Evolutionary conservation across 2,329 filamentous ascomycete species (phyloP), one percentile per base, ranked within the genome.

Genomic region (Stachybotrys chlorohalonatus): DNA sequence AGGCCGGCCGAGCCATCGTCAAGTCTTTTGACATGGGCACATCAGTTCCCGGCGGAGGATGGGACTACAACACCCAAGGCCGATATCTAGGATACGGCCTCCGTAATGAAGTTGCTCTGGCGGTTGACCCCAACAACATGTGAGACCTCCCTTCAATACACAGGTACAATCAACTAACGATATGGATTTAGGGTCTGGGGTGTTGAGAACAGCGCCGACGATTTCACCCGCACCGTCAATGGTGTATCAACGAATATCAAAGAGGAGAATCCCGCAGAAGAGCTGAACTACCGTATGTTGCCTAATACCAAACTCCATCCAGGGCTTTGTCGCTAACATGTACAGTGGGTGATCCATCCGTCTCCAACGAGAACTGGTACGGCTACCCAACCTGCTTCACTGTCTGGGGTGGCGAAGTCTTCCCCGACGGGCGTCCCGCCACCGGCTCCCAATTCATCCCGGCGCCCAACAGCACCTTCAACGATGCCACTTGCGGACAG

Each of bases 341-440:
- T 32, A 8, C 31, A 68, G 66, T 68, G 24, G 66, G 66, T 7
- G 62, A 67, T 45, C 65, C 65, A 11, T 60, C 63, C 11, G 58
- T 60, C 31, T 57, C 57, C 16, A 67, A 67, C 46, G 61, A 64
- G 47, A 53, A 62, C 36, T 69, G 66, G 66, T 82, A 79, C 66
- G 84, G 84, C 50, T 87, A 86, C 63, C 84, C 84, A 7, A 75
- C 73, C 45, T 85, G 82, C 69, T 82, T 77, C 62, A 70, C 81
- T 2, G 79, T 77, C 7, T 84, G 81, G 79, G 69, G 76, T 47
- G 69, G 75, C 2, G 32, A 53, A 3, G 49, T 52, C 36, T 60
- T 62, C 47, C 58, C 64, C 7, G 67, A 67, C 56, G 69, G 68
- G 56, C 56, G 64, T 58, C 56, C 66, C 50, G 53, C 54, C 24